Base-by-base conservation (phyloP, 2,329 filamentous ascomycete genomes). In the Neurospora crassa region DNA sequence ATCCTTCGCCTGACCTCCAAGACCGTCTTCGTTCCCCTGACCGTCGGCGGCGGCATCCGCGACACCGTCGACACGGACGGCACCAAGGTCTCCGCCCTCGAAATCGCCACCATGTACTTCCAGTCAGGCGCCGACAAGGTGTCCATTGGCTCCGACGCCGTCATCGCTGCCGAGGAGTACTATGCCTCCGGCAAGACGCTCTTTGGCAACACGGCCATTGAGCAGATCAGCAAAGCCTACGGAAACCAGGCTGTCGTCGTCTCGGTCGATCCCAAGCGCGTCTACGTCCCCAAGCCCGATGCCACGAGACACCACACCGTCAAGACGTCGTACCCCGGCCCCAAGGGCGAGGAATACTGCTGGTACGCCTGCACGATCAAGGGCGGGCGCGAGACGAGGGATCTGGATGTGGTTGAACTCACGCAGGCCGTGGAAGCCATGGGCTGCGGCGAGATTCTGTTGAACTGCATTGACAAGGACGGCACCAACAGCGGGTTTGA, bases 331-430 rank as follows among this genome's bases (percentile, higher is more conserved):
- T 87, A 84, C 73, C 89, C 89, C 0, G 93, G 94, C 10, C 90
- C 92, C 29, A 86, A 87, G 63, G 94, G 94, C 40, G 92, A 97
- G 81, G 83, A 84, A 69, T 91, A 89, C 81, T 97, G 93, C 84
- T 99, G 95, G 95, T 99, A 97, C 80, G 94, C 96, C 71, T 98
- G 96, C 83, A 99, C 96, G 7, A 93, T 97, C 83, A 96, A 95
- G 83, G 96, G 96, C 67, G 96, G 96, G 7, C 90, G 96, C 73
- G 95, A 98, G 83, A 94, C 92, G n/a, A 89, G 94, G 72, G 94
- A 98, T 80, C 86, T 98, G 75, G 95, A 98, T 79, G 96, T 97
- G 18, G 88, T 94, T 16, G 92, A 98, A 82, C 87, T 99, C 11
- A 89, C 91, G 11, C 89, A 88, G 76, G 96, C 96, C 14, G 95